These are phyloP conservation scores for Eudorina sp. DNA, from an alignment of 139 green algal genomes.

Conservation along the genomic window DNA sequence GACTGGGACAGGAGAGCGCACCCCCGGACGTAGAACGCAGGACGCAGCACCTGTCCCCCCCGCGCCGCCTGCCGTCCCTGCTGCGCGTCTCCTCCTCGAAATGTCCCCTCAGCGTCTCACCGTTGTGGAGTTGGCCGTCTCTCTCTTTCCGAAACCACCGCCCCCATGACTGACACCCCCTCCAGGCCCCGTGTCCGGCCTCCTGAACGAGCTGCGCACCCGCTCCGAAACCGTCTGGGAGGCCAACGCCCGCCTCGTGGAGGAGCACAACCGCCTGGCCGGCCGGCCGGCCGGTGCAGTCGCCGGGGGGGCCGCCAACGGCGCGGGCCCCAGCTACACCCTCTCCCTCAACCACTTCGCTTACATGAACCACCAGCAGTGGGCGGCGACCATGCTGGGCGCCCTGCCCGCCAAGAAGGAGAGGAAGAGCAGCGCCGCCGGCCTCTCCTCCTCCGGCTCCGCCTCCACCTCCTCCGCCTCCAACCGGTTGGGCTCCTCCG, in stretches of 20 bases:
- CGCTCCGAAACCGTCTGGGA: not conserved
- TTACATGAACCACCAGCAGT: slow-evolving; percentile 27
- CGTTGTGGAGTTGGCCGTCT: no score
- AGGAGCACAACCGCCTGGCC: not conserved
- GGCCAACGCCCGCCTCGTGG: slow-evolving; percentile 8
- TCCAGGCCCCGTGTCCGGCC: not conserved
- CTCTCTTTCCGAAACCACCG: no score
- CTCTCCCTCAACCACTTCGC: slow-evolving; percentile 43
- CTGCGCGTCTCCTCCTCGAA: no score
- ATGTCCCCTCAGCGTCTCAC: no score
- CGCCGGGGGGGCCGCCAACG: not conserved
- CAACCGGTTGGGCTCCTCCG: no score
- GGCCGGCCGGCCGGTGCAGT: not conserved
- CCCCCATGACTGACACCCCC: no score
- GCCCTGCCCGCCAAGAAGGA: no score
- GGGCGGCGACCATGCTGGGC: slow-evolving; percentile 23
- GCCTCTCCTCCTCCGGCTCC: not conserved
- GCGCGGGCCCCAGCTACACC: not conserved
- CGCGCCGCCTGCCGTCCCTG: no score
- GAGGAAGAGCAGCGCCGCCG: not conserved
- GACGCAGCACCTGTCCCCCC: no score
- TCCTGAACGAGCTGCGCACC: not conserved
- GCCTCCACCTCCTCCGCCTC: not conserved
- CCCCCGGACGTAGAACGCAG: no score
- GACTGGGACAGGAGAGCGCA: no score